phyloP scores from a whole-genome alignment of 495 filamentous ascomycete species.

The Daldinia concentrica region DNA sequence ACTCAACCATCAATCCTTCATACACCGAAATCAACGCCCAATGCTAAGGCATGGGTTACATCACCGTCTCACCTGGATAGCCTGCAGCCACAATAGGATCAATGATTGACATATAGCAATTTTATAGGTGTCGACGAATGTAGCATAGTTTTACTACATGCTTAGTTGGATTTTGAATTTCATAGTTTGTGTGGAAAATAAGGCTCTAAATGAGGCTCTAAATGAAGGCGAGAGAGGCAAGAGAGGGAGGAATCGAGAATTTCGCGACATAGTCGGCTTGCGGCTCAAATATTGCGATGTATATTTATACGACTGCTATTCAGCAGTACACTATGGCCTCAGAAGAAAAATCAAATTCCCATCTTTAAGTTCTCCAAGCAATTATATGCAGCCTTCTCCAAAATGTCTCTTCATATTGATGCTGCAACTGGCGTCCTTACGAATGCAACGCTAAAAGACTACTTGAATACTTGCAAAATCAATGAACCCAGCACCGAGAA shows the following conservation, averaged over 20 bases:
- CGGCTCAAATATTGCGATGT: constrained; percentile 16
- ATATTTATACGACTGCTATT: constrained; percentile 15
- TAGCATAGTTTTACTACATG: background rate
- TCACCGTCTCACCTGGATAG: constrained; percentile 16
- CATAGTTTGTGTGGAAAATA: background rate
- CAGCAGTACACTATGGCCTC: background rate
- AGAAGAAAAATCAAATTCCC: background rate
- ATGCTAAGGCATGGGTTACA: constrained; percentile 15
- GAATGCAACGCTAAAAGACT: constrained; percentile 2
- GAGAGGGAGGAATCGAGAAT: background rate
- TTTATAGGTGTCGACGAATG: background rate
- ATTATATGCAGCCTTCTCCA: background rate
- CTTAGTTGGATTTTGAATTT: background rate
- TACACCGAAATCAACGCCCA: constrained; percentile 31
- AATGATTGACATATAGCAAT: background rate
- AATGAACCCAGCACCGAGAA: constrained; percentile 20
- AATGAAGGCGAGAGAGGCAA: background rate
- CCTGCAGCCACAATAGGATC: constrained; percentile 8
- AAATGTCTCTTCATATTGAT: constrained; percentile 48
- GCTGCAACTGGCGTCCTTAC: constrained; percentile 15
- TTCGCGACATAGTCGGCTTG: background rate
- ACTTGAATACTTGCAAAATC: constrained; percentile 19
- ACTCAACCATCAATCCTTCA: background rate
- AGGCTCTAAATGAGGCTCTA: background rate
- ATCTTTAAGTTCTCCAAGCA: background rate